Percentiles rank a stretch among this genome's conserved stretches.
Evolutionary conservation across 805 yeast species (phyloP).

Genomic region (Candida glaebosa): DNA sequence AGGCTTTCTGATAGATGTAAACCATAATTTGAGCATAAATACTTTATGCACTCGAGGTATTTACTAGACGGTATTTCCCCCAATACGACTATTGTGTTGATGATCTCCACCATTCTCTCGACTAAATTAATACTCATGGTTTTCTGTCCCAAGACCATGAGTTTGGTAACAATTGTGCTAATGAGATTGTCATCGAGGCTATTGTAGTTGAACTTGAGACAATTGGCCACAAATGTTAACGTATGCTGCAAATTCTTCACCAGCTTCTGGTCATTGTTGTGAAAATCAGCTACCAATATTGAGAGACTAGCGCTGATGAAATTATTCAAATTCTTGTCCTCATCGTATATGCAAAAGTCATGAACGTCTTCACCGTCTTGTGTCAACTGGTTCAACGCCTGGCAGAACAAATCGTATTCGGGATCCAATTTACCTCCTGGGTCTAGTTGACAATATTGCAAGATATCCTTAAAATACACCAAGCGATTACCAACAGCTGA

Average conservation of each 20-base stretch:
- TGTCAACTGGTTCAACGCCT: slow-evolving; percentile 46
- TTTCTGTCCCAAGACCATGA: slow-evolving; percentile 35
- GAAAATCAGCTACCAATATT: slow-evolving; percentile 6
- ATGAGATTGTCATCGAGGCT: slow-evolving; percentile 38
- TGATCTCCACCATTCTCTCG: slow-evolving; percentile 34
- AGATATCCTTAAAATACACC: slow-evolving; percentile 59
- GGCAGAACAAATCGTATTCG: slow-evolving; percentile 49
- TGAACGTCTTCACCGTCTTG: slow-evolving; percentile 51
- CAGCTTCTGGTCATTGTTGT: slow-evolving; percentile 4
- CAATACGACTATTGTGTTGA: slow-evolving; percentile 42
- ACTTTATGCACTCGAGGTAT: slow-evolving; percentile 36
- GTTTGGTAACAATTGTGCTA: slow-evolving; percentile 25
- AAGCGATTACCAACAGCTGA: slow-evolving; percentile 44
- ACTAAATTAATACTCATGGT: slow-evolving; percentile 38
- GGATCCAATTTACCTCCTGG: slow-evolving; percentile 36
- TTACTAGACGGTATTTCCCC: slow-evolving; percentile 44
- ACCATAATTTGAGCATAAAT: slow-evolving; percentile 44
- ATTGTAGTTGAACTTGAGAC: slow-evolving; percentile 47
- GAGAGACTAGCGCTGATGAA: slow-evolving; percentile 13
- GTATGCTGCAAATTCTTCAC: slow-evolving; percentile 14
- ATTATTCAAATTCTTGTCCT: slow-evolving; percentile 18
- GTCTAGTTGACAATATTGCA: slow-evolving; percentile 34
- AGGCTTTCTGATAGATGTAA: slow-evolving; percentile 28
- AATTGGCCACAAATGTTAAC: slow-evolving; percentile 37
- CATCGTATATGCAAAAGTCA: slow-evolving; percentile 47